Conservation (phyloP, 1,284 basidiomycete species). For the Porodaedalea pini region DNA sequence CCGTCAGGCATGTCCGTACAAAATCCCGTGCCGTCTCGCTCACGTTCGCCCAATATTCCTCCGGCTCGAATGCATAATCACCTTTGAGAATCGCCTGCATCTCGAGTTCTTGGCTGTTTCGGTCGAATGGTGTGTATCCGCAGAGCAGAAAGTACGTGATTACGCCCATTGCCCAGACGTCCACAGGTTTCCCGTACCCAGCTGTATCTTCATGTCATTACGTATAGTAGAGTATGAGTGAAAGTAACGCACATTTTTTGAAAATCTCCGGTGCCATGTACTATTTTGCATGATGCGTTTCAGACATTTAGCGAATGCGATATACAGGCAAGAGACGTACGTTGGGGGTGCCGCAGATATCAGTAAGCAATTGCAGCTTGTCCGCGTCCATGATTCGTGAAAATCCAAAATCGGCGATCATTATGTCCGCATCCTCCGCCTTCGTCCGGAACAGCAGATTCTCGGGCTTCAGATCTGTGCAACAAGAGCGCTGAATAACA, state of each 20-base stretch:
- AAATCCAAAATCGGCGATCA: slow-evolving; percentile 97
- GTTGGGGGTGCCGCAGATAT: slow-evolving; percentile 91
- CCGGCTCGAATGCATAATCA: slow-evolving; percentile 89
- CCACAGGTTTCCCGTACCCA: slow-evolving; percentile 94
- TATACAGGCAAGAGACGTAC: slow-evolving; percentile 35
- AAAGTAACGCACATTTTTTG: slow-evolving; percentile 76
- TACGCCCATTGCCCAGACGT: slow-evolving; percentile 96
- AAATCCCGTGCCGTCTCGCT: slow-evolving; percentile 81
- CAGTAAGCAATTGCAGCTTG: slow-evolving; percentile 84
- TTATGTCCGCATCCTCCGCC: slow-evolving; percentile 89
- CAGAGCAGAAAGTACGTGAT: slow-evolving; percentile 95
- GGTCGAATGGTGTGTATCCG: slow-evolving; percentile 93
- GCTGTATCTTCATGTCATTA: slow-evolving; percentile 39
- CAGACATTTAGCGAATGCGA: neutral
- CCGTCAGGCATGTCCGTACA: slow-evolving; percentile 76
- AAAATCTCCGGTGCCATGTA: slow-evolving; percentile 99
- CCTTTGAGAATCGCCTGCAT: slow-evolving; percentile 92
- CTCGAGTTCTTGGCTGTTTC: slow-evolving; percentile 82
- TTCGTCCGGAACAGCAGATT: slow-evolving; percentile 92
- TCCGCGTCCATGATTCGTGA: slow-evolving; percentile 88
- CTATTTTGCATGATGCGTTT: slow-evolving; percentile 32
- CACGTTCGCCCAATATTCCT: slow-evolving; percentile 83
- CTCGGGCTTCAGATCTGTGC: slow-evolving; percentile 89
- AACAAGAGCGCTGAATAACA: neutral
- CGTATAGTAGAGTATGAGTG: slow-evolving; percentile 7